These are phyloP conservation scores for Trichomonascaceae sp. DNA, from an alignment of 1,139 yeast genomes.

Conservation along the genomic window DNA sequence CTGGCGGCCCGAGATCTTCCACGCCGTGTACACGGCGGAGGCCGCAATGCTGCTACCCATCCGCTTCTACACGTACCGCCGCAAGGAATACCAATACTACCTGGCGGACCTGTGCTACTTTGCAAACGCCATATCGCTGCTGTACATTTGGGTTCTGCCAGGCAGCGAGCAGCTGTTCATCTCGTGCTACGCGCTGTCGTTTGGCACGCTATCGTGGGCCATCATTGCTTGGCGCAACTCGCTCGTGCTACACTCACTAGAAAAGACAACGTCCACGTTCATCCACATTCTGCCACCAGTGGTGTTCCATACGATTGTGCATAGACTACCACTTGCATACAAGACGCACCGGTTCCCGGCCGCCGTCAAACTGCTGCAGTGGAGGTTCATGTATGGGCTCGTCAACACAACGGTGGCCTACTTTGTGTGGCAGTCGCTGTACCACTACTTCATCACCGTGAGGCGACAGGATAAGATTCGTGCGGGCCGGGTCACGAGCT, in stretches of 20 bases:
- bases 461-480: conserved; percentile 67
- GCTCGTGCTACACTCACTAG: conserved; percentile 79
- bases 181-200: conserved; percentile 72
- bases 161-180: conserved; percentile 57
- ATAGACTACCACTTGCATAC: conserved; percentile 50
- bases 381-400: conserved; percentile 65
- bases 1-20: conserved; percentile 62
- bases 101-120: conserved; percentile 91
- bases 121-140: conserved; percentile 57
- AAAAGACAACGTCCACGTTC: conserved; percentile 84
- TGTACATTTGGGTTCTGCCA: conserved; percentile 78
- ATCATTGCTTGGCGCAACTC: conserved; percentile 95
- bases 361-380: conserved; percentile 47
- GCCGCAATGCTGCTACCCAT: conserved; percentile 65
- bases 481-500: conserved; percentile 78
- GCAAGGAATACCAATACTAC: conserved; percentile 68
- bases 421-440: conserved; percentile 79
- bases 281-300: conserved; percentile 88
- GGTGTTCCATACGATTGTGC: conserved; percentile 77
- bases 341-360: conserved; percentile 62
- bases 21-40: conserved; percentile 55
- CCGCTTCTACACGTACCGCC: conserved; percentile 70
- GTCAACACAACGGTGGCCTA: conserved; percentile 74
- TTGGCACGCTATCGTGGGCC: conserved; percentile 87
- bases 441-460: conserved; percentile 86